Evolutionary conservation across 1,284 basidiomycete genomes (phyloP), one percentile per base, ranked within the genome.

Genomic region (Naganishia cerealis): DNA sequence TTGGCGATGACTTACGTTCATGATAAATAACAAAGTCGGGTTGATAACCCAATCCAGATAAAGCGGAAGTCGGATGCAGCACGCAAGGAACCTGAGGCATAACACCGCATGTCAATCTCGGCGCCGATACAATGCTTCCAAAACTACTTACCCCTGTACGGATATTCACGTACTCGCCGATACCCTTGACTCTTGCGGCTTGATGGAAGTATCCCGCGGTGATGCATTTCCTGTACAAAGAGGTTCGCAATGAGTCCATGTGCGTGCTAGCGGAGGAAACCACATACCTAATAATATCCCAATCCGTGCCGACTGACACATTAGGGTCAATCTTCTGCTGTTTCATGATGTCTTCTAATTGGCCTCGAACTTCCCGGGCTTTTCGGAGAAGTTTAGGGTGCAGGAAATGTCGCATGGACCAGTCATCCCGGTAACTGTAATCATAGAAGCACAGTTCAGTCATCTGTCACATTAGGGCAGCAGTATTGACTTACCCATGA

Each of bases 181-280:
- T 96, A 77, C 95, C 95, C 82, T 98, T 99, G 50, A 96, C 94
- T 72, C 93, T 85, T 10, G 95, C 95, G 0, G 96, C 94, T 81
- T 99, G 96, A 80, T 99, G 96, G 86, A 99, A 99, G 82, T 98
- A 99, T 29, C 95, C 96, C 16, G 94, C 91, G 55, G 93, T 90
- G 75, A 99, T 98, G 26, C 94, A 94, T 86, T 97, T 99, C 76
- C 95, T 93, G 73, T 40, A 12, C 33, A 58, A 73, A 29, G 24
- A 54, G 57, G 43, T 33, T 26, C 48, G 53, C 29, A 50, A 33
- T 18, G 16, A 29, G 43, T 21, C 26, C 0, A 29, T 13, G 39
- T 39, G 21, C 50, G 53, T 52, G n/a, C 43, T 53, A 18, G 48
- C 38, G 67, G 48, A 26, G 21, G 24, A 53, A 12, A n/a, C 15